Evolutionary conservation across 2,329 filamentous ascomycete genomes (phyloP).

Genomic region (Allantophomopsis cytisporea): DNA sequence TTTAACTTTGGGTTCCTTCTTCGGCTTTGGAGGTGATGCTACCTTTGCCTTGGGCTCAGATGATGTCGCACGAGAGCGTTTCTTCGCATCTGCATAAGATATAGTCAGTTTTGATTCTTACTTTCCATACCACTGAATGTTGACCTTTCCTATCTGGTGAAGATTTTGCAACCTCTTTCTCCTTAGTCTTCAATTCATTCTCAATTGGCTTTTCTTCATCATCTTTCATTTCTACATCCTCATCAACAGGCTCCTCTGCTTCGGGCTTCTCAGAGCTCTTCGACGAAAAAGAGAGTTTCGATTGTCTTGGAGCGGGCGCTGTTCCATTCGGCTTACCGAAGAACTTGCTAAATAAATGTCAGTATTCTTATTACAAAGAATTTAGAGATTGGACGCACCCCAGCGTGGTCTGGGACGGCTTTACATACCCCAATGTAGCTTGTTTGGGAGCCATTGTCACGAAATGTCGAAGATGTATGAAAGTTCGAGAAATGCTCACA

Average conservation of each 20-base stretch:
- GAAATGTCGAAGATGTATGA: slow-evolving; percentile 6
- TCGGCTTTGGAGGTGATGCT: slow-evolving; percentile 11
- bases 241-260: slow-evolving; percentile 5
- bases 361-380: not conserved
- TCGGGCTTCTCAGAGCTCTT: slow-evolving; percentile 20
- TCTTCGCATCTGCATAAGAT: slow-evolving; percentile 19
- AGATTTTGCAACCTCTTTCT: slow-evolving; percentile 9
- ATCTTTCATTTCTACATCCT: slow-evolving; percentile 5
- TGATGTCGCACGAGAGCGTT: slow-evolving; percentile 22
- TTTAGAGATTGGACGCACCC: slow-evolving; percentile 37
- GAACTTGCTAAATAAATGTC: slow-evolving; percentile 54
- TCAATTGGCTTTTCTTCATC: slow-evolving; percentile 17
- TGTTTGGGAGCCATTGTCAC: slow-evolving; percentile 31
- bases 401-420: slow-evolving; percentile 58
- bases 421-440: slow-evolving; percentile 80
- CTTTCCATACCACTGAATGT: slow-evolving; percentile 5
- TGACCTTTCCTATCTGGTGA: too few species aligned
- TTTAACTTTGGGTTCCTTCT: slow-evolving; percentile 16
- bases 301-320: slow-evolving; percentile 54
- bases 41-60: slow-evolving; percentile 7
- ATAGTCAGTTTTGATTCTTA: slow-evolving; percentile 10
- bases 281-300: slow-evolving; percentile 63
- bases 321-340: slow-evolving; percentile 55
- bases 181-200: slow-evolving; percentile 23
- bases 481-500: slow-evolving; percentile 6